Conservation (phyloP, 2,329 filamentous ascomycete genomes). For the Ramularia endophylla region DNA sequence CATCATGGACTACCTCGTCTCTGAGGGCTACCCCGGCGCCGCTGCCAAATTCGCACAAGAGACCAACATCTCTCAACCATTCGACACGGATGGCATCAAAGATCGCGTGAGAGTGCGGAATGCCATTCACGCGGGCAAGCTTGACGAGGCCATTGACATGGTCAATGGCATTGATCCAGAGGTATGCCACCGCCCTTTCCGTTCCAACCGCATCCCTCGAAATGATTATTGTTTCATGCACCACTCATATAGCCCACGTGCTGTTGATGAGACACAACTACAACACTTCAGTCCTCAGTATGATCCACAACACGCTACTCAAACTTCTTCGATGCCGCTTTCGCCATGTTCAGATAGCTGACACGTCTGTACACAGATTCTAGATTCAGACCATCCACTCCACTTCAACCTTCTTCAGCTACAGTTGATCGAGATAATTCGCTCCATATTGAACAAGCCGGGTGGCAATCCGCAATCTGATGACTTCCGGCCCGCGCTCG, state of each 20-base stretch:
- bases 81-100: constrained; percentile 63
- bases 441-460: constrained; percentile 48
- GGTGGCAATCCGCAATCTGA: constrained; percentile 52
- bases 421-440: constrained; percentile 90
- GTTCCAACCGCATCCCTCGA: constrained; percentile 53
- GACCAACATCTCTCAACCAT: constrained; percentile 74
- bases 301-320: constrained; percentile 49
- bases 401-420: constrained; percentile 87
- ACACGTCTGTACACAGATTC: constrained; percentile 54
- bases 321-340: neutral
- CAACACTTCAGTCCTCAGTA: constrained; percentile 77
- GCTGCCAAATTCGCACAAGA: constrained; percentile 92
- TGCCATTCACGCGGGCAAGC: constrained; percentile 77
- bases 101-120: constrained; percentile 77
- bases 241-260: constrained; percentile 91
- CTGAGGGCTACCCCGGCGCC: constrained; percentile 88
- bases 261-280: constrained; percentile 81
- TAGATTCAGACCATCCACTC: constrained; percentile 74
- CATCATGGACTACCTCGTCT: constrained; percentile 94
- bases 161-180: constrained; percentile 87
- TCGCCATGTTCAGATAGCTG: constrained; percentile 6
- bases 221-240: constrained; percentile 99
- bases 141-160: constrained; percentile 76
- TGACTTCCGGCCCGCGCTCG: constrained; percentile 73
- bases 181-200: constrained; percentile 53